phyloP scores from a whole-genome alignment of 176 grass and related monocot genomes.

The Carex cristatella region DNA sequence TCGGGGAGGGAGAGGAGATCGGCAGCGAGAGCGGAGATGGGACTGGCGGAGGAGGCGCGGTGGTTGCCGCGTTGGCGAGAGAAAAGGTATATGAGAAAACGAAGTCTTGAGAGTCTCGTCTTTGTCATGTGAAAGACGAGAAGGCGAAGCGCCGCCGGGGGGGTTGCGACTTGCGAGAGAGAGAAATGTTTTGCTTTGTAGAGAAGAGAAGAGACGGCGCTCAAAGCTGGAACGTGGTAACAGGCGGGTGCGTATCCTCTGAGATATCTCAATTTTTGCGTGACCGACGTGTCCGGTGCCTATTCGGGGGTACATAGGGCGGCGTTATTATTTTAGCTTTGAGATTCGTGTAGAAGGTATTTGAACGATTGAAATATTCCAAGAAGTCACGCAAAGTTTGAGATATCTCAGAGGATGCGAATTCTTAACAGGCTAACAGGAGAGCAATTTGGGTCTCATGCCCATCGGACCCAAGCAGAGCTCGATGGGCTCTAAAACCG shows the following conservation, averaged over 20 bases:
- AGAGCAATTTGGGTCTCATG: too few relatives aligned
- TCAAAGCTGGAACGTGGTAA: conserved; percentile 20
- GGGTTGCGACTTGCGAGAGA: background rate
- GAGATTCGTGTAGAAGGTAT: too few relatives aligned
- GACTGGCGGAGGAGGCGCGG: background rate
- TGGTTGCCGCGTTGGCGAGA: conserved; percentile 14
- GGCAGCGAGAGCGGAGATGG: conserved; percentile 14
- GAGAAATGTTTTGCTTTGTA: background rate
- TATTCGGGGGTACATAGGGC: too few relatives aligned
- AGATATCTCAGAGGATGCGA: too few relatives aligned
- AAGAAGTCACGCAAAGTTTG: too few relatives aligned
- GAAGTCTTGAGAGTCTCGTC: background rate
- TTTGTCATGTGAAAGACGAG: conserved; percentile 16
- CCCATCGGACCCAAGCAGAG: too few relatives aligned
- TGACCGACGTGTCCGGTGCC: too few relatives aligned
- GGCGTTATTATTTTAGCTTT: too few relatives aligned
- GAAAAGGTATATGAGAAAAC: conserved; percentile 38
- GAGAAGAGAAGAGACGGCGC: background rate
- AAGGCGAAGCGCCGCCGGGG: conserved; percentile 13
- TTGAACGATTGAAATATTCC: too few relatives aligned
- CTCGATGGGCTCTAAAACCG: too few relatives aligned
- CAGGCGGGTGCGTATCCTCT: background rate
- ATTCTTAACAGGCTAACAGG: too few relatives aligned
- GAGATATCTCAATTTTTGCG: too few relatives aligned
- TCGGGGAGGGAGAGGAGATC: background rate